A percentile compares a stretch with the other conserved stretches of the same genome.
phyloP scores from a whole-genome alignment of 768 basidiomycete genomes.

The Suillus fuscotomentosus region DNA sequence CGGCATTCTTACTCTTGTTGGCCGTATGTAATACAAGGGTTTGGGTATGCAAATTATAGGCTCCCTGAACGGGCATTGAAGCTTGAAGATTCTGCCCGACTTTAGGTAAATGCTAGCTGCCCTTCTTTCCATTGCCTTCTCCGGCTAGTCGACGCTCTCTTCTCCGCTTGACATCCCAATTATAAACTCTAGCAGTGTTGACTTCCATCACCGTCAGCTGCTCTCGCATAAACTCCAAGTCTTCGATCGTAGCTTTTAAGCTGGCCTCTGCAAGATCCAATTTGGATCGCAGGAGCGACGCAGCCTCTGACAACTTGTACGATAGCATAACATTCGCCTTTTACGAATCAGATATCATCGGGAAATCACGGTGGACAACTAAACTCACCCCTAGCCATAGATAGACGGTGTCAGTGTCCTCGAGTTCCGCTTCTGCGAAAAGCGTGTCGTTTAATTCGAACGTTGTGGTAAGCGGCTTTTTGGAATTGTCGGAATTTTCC shows the following conservation, averaged over 20 bases:
- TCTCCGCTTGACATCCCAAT: conserved; percentile 90
- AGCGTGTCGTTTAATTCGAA: conserved; percentile 97
- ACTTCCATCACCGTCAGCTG: conserved; percentile 97
- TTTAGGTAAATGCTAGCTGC: background rate
- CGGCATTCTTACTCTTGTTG: background rate
- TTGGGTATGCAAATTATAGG: no score
- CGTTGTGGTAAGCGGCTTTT: conserved; percentile 70
- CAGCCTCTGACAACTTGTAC: conserved; percentile 81
- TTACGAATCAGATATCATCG: background rate
- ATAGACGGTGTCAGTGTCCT: conserved; percentile 85
- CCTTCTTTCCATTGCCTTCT: conserved; percentile 21
- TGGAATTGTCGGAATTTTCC: conserved; percentile 30
- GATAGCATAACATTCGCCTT: conserved; percentile 98
- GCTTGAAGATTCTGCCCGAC: no score
- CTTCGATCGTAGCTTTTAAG: conserved; percentile 72
- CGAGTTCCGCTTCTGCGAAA: conserved; percentile 86
- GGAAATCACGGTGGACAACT: background rate
- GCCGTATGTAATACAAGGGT: background rate
- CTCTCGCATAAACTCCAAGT: conserved; percentile 90
- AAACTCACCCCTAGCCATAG: conserved; percentile 91
- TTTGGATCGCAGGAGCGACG: conserved; percentile 72
- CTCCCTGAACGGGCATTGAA: no score
- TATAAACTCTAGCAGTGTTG: conserved; percentile 94
- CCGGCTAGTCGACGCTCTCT: conserved; percentile 52
- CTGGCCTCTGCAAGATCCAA: conserved; percentile 66